phyloP scores from a whole-genome alignment of 495 filamentous ascomycete species.

The Articulospora tetracladia region DNA sequence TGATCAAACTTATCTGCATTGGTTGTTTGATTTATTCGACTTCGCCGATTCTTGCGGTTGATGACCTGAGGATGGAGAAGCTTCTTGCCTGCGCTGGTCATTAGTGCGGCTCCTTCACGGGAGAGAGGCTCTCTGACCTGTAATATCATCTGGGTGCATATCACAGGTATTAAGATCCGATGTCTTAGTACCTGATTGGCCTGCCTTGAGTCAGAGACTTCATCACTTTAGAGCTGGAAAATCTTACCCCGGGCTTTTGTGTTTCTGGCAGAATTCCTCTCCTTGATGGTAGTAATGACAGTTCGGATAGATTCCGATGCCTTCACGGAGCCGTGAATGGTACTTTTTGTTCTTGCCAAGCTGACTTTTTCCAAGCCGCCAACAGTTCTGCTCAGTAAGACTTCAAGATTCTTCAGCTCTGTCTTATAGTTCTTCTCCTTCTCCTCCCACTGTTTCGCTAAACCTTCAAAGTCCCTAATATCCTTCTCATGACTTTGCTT shows the following conservation, averaged over 20 bases:
- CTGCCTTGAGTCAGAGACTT: neutral
- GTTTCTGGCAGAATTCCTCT: neutral
- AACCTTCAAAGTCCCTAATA: slow-evolving; percentile 16
- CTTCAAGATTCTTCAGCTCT: slow-evolving; percentile 46
- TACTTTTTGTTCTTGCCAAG: slow-evolving; percentile 38
- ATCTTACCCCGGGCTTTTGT: neutral
- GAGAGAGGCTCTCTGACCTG: neutral
- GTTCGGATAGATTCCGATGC: neutral
- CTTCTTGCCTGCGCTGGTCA: neutral
- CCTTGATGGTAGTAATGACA: neutral
- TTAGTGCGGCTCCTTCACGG: neutral
- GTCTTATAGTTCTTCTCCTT: slow-evolving; percentile 33
- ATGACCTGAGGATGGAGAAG: neutral
- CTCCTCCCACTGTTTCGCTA: slow-evolving; percentile 15
- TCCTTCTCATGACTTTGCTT: slow-evolving; percentile 17
- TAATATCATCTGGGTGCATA: neutral
- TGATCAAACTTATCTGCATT: too few relatives aligned
- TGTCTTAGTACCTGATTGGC: neutral
- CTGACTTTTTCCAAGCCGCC: slow-evolving; percentile 44
- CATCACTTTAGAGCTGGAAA: neutral
- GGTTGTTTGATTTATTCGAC: neutral
- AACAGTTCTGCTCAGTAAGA: slow-evolving; percentile 38
- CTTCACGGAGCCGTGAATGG: slow-evolving; percentile 14
- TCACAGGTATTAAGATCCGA: neutral
- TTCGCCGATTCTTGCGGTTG: neutral